A percentile compares a stretch with the other conserved stretches of the same genome.
phyloP scores from a whole-genome alignment of 2,329 filamentous ascomycete species.

The Penicillium verrucosum region DNA sequence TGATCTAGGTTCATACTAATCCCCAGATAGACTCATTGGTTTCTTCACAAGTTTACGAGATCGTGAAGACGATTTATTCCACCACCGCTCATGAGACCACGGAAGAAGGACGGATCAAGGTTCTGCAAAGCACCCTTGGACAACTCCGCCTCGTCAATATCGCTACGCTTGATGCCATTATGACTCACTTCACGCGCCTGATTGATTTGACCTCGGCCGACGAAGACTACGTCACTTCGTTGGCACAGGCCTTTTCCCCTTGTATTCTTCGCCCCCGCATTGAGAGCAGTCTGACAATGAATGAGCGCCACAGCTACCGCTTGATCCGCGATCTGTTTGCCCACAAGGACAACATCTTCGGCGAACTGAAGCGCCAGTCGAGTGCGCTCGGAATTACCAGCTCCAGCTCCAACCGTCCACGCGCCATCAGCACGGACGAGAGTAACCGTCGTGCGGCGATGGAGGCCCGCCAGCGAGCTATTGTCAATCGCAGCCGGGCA shows the following conservation, averaged over 20 bases:
- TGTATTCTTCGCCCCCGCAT: constrained; percentile 83
- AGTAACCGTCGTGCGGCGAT: constrained; percentile 90
- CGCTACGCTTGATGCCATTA: constrained; percentile 94
- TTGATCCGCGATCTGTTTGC: constrained; percentile 87
- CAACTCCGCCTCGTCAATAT: constrained; percentile 96
- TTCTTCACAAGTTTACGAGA: constrained; percentile 97
- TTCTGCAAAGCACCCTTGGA: constrained; percentile 91
- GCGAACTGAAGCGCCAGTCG: constrained; percentile 77
- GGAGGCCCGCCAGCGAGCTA: constrained; percentile 84
- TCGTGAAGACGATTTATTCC: constrained; percentile 94
- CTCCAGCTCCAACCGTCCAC: constrained; percentile 59
- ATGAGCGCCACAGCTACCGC: constrained; percentile 88
- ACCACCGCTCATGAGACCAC: constrained; percentile 73
- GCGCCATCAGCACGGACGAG: constrained; percentile 92
- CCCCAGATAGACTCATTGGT: constrained; percentile 79
- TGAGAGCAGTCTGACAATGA: constrained; percentile 88
- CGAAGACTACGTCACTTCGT: constrained; percentile 72
- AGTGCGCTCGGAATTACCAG: constrained; percentile 47
- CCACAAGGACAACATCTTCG: constrained; percentile 93
- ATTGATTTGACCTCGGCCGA: constrained; percentile 96
- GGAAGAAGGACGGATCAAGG: constrained; percentile 76
- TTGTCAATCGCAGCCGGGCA: constrained; percentile 68
- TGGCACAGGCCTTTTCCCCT: constrained; percentile 73
- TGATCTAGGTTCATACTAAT: constrained; percentile 8
- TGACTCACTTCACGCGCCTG: constrained; percentile 95